These are phyloP conservation scores for Tympanopsis confertula DNA, from an alignment of 2,329 filamentous ascomycete genomes.

Conservation along the genomic window DNA sequence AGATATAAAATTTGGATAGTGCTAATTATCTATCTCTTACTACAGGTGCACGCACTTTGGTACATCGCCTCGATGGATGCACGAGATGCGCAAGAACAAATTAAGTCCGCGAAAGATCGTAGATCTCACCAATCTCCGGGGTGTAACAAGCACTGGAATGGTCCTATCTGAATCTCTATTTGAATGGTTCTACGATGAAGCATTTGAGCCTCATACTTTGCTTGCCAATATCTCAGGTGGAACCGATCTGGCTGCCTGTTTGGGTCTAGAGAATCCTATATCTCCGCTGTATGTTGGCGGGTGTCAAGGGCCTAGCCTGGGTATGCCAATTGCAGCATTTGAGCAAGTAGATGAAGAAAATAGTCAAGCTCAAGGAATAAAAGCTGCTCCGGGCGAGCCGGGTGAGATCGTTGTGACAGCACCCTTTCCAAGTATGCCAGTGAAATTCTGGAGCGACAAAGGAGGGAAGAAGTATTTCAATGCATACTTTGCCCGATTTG, in stretches of 20 bases:
- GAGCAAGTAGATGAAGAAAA: slow-evolving; percentile 25
- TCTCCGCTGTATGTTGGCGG: slow-evolving; percentile 52
- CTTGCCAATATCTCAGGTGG: slow-evolving; percentile 67
- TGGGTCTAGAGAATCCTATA: slow-evolving; percentile 56
- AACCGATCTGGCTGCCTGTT: slow-evolving; percentile 59
- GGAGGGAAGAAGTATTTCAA: slow-evolving; percentile 42
- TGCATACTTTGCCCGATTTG: slow-evolving; percentile 51
- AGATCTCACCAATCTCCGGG: slow-evolving; percentile 32
- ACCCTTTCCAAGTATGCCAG: slow-evolving; percentile 41
- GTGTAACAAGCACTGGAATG: slow-evolving; percentile 43
- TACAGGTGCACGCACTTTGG: slow-evolving; percentile 58
- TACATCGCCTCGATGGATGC: slow-evolving; percentile 65
- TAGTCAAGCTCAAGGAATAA: not conserved
- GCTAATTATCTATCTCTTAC: slow-evolving; percentile 1
- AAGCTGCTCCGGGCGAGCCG: slow-evolving; percentile 23
- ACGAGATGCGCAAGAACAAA: slow-evolving; percentile 55
- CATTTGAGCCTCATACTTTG: slow-evolving; percentile 56
- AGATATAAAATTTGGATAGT: not conserved
- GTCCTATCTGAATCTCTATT: slow-evolving; percentile 67
- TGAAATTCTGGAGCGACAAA: slow-evolving; percentile 20
- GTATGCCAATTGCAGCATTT: slow-evolving; percentile 39
- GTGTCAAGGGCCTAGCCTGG: slow-evolving; percentile 38
- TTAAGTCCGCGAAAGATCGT: slow-evolving; percentile 49
- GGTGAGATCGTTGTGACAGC: slow-evolving; percentile 40
- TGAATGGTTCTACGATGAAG: slow-evolving; percentile 63